These are phyloP conservation scores for Penicillium canariense DNA, from an alignment of 495 filamentous ascomycete genomes.

Conservation along the genomic window DNA sequence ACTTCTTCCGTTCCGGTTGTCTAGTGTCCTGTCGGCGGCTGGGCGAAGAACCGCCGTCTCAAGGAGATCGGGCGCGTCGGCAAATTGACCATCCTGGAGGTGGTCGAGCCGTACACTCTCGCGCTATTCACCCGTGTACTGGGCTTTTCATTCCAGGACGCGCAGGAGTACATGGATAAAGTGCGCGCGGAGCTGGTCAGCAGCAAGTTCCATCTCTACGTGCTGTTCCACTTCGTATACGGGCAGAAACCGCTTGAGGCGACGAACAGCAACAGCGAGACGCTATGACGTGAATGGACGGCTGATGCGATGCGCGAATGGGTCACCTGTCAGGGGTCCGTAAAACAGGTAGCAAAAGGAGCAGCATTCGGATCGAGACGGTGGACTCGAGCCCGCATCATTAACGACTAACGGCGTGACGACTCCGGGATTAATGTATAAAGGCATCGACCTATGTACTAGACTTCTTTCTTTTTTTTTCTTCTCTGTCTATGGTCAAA, in stretches of 20 bases:
- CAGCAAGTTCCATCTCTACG: conserved; percentile 34
- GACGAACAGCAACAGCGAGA: not conserved
- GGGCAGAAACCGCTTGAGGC: conserved; percentile 36
- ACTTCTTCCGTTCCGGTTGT: too few species aligned
- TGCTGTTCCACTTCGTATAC: conserved; percentile 40
- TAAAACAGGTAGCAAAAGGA: not conserved
- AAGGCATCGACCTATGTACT: conserved; percentile 7
- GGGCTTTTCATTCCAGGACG: conserved; percentile 42
- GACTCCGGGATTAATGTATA: conserved; percentile 14
- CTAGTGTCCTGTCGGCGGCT: conserved; percentile 47
- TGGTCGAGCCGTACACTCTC: conserved; percentile 51
- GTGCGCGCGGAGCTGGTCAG: conserved; percentile 35
- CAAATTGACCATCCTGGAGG: conserved; percentile 35
- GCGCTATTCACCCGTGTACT: conserved; percentile 55
- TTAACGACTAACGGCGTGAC: conserved; percentile 20
- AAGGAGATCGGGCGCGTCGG: conserved; percentile 50
- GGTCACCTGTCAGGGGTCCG: not conserved
- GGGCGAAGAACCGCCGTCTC: conserved; percentile 48
- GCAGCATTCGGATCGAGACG: too few species aligned
- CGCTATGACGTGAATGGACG: not conserved
- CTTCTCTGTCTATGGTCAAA: not conserved
- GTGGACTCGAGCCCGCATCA: too few species aligned
- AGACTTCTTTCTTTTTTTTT: not conserved
- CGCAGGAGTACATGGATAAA: conserved; percentile 33
- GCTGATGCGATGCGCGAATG: not conserved